These are phyloP conservation scores for Inga oerstediana DNA, from an alignment of 306 rosid species.

Conservation along the genomic window DNA sequence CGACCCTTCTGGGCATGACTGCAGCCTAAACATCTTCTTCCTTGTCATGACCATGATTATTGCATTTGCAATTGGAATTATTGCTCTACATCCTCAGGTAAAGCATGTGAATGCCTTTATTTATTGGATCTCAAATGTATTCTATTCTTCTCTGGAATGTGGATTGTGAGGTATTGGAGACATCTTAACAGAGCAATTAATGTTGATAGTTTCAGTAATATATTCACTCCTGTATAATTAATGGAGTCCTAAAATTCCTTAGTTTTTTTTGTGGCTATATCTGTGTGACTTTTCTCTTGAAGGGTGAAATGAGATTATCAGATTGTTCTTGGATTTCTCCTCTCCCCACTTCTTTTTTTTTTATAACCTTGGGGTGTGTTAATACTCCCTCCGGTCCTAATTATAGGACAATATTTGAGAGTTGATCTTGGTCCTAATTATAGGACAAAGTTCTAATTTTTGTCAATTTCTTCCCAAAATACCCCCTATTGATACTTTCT, in stretches of 20 bases:
- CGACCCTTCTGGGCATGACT: constrained; percentile 88
- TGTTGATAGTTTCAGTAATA: constrained; percentile 14
- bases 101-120: constrained; percentile 31
- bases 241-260: background rate
- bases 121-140: constrained; percentile 16
- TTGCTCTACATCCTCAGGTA: constrained; percentile 87
- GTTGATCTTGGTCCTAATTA: too few relatives aligned
- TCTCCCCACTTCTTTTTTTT: background rate
- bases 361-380: too few relatives aligned
- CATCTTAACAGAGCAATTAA: constrained; percentile 29
- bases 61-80: constrained; percentile 65
- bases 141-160: constrained; percentile 27
- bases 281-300: background rate
- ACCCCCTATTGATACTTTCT: too few relatives aligned
- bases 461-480: too few relatives aligned
- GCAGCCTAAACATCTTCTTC: constrained; percentile 92
- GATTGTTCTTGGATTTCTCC: background rate
- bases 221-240: constrained; percentile 7
- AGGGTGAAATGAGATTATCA: background rate
- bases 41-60: constrained; percentile 89
- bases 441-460: too few relatives aligned
- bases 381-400: too few relatives aligned
- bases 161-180: constrained; percentile 27
- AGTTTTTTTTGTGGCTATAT: background rate
- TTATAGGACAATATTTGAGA: too few relatives aligned